Conservation (phyloP, 2,329 filamentous ascomycete genomes). For the Paraconiothyrium brasiliense region DNA sequence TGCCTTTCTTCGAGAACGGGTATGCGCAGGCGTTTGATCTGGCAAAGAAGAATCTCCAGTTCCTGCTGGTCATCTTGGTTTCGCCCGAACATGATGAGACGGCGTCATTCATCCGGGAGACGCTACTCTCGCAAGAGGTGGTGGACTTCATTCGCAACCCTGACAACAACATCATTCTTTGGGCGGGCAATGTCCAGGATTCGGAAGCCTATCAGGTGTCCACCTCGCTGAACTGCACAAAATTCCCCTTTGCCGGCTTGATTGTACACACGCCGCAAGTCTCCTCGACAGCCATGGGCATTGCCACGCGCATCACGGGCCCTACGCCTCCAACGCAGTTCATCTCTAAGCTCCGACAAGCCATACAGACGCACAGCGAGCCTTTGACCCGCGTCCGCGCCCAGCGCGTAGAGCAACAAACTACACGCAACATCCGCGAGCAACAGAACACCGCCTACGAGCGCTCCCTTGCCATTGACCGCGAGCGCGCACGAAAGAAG, state of each 20-base stretch:
- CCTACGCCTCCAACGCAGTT: conserved; percentile 76
- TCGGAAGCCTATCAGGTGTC: conserved; percentile 94
- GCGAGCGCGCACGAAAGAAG: conserved; percentile 80
- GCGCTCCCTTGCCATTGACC: conserved; percentile 84
- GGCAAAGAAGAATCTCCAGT: conserved; percentile 90
- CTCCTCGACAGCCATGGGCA: conserved; percentile 87
- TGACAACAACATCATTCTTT: conserved; percentile 82
- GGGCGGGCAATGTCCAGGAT: conserved; percentile 93
- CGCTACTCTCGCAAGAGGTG: conserved; percentile 79
- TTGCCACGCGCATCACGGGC: conserved; percentile 81
- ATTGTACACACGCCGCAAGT: conserved; percentile 88
- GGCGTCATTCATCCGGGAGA: conserved; percentile 80
- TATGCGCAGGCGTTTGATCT: conserved; percentile 91
- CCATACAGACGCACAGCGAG: conserved; percentile 78
- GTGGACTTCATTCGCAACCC: conserved; percentile 77
- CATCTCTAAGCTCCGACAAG: conserved; percentile 75
- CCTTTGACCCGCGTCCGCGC: conserved; percentile 79
- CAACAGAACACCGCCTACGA: conserved; percentile 96
- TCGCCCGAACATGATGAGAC: conserved; percentile 97
- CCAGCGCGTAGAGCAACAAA: conserved; percentile 80
- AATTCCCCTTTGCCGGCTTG: conserved; percentile 88
- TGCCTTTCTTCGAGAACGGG: conserved; percentile 86
- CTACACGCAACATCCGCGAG: conserved; percentile 80
- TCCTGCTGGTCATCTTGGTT: conserved; percentile 85
- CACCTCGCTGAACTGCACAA: conserved; percentile 85